Evolutionary conservation across 352 stramenopile genomes (phyloP).

Genomic region (Albugo laibachii): DNA sequence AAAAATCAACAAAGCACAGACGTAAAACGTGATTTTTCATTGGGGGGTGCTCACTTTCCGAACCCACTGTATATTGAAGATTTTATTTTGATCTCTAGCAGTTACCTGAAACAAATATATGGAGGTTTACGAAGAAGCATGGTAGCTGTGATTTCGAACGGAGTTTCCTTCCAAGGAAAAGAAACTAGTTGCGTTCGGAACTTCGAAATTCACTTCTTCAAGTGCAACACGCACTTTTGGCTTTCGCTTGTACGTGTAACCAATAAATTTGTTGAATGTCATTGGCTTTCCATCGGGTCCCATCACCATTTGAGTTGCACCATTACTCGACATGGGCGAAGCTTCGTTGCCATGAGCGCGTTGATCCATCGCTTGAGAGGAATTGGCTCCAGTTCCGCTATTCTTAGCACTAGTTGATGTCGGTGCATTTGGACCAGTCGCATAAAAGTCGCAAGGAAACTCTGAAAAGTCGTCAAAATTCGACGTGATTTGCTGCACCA

Average conservation of each 20-base stretch:
- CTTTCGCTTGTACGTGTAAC: slow-evolving; percentile 84
- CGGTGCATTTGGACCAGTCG: slow-evolving; percentile 7
- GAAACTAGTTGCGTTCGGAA: slow-evolving; percentile 1
- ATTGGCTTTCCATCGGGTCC: slow-evolving; percentile 59
- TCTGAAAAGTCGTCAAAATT: slow-evolving; percentile 98
- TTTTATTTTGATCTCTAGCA: too few species aligned
- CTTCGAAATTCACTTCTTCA: slow-evolving; percentile 51
- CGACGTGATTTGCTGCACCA: slow-evolving; percentile 84
- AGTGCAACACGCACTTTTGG: slow-evolving; percentile 61
- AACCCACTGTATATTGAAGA: too few species aligned
- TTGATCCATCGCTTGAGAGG: neutral
- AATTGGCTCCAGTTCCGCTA: slow-evolving; percentile 2
- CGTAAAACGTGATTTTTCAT: too few species aligned
- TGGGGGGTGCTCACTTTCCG: too few species aligned
- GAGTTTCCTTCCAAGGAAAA: too few species aligned
- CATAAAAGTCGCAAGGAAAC: slow-evolving; percentile 19
- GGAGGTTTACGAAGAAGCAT: too few species aligned
- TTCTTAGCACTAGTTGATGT: slow-evolving; percentile 15
- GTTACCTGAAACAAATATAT: too few species aligned
- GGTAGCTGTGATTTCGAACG: too few species aligned
- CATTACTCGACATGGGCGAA: neutral
- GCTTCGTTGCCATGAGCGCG: slow-evolving; percentile 6
- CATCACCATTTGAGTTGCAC: slow-evolving; percentile 9
- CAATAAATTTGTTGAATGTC: slow-evolving; percentile 83
- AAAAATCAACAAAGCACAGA: too few species aligned